A percentile compares a stretch with the other conserved stretches of the same genome.
Evolutionary conservation across 2,329 filamentous ascomycete genomes (phyloP).

Genomic region (Neodidymelliopsis sp.): DNA sequence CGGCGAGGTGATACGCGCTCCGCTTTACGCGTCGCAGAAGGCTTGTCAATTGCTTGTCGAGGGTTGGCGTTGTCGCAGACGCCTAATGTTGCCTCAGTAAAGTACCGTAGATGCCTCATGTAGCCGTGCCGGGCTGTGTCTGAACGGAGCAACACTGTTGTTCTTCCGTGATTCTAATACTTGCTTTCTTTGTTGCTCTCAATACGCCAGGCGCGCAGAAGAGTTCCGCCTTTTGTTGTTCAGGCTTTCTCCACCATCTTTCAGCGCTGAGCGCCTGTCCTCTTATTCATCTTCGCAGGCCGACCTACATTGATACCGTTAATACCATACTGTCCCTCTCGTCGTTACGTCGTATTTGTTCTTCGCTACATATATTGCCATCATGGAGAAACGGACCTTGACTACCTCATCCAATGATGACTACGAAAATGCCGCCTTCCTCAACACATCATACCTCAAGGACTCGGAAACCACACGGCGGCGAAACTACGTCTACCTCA

Average conservation of each 20-base stretch:
- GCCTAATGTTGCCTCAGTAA: conserved; percentile 35
- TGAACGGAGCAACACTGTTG: background rate
- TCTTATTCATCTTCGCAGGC: conserved; percentile 30
- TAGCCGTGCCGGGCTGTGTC: background rate
- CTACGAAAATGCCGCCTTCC: conserved; percentile 40
- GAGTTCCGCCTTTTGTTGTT: conserved; percentile 1
- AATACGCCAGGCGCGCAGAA: background rate
- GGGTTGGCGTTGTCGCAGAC: conserved; percentile 24
- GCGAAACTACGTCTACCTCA: conserved; percentile 39
- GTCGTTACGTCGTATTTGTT: background rate
- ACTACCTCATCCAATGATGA: conserved; percentile 30
- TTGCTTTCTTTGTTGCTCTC: conserved; percentile 7
- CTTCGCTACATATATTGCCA: background rate
- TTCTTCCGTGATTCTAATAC: conserved; percentile 4
- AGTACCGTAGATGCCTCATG: conserved; percentile 12
- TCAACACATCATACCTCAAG: conserved; percentile 32
- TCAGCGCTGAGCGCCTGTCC: conserved; percentile 22
- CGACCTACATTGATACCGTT: conserved; percentile 14
- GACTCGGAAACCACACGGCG: conserved; percentile 31
- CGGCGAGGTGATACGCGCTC: conserved; percentile 22
- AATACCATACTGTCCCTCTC: background rate
- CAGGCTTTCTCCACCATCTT: conserved; percentile 5
- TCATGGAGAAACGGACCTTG: conserved; percentile 40
- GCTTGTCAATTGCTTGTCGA: conserved; percentile 39
- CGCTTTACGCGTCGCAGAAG: conserved; percentile 28